Evolutionary conservation across 176 grass and related monocot species (phyloP).

Genomic region (Cenchrus purpureus): DNA sequence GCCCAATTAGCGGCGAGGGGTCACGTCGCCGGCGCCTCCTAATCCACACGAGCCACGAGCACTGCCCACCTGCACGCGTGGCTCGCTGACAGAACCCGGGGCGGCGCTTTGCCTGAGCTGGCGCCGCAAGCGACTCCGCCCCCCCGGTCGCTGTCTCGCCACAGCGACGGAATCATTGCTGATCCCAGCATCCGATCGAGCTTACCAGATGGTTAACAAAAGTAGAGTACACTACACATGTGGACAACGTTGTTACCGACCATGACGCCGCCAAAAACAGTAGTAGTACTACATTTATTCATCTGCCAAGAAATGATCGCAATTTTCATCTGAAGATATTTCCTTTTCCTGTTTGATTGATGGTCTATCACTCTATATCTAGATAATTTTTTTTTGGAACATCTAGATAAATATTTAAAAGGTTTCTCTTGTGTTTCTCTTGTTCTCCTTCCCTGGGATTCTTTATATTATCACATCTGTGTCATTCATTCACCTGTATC

Average conservation of each 20-base stretch:
- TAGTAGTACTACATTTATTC: neutral
- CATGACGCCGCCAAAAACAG: neutral
- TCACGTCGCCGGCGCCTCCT: constrained; percentile 43
- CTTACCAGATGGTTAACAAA: neutral
- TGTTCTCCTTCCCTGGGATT: neutral
- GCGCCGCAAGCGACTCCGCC: neutral
- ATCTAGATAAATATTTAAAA: neutral
- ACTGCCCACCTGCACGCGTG: constrained; percentile 33
- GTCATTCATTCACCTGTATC: neutral
- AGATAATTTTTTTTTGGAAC: neutral
- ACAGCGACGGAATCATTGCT: neutral
- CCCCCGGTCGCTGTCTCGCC: neutral
- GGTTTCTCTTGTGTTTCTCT: neutral
- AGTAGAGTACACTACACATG: neutral
- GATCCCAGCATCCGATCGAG: neutral
- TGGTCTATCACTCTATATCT: neutral
- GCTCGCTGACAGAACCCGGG: constrained; percentile 13
- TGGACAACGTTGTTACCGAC: constrained; percentile 22
- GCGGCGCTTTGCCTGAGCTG: constrained; percentile 43
- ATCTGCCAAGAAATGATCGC: neutral
- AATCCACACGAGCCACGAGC: constrained; percentile 41
- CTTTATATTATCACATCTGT: neutral
- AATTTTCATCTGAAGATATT: too few species aligned
- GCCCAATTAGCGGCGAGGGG: constrained; percentile 23
- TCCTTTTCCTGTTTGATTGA: neutral